Evolutionary conservation across 2,329 filamentous ascomycete species (phyloP), one percentile per base, ranked within the genome.

Genomic region (Diplodia intermedia): DNA sequence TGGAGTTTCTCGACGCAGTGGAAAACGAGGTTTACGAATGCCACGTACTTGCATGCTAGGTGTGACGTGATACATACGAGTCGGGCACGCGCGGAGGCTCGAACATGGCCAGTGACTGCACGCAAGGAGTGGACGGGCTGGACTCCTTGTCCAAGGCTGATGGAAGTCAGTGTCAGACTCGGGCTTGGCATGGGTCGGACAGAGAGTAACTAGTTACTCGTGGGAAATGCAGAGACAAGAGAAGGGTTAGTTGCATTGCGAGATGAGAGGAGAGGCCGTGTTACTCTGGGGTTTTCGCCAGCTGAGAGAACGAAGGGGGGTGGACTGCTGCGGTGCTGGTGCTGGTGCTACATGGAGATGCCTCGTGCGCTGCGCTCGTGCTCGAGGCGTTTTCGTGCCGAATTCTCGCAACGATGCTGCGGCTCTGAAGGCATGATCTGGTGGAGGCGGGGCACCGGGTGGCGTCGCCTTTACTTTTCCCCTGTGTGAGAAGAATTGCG

Each of bases 51-150:
- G 23, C 52, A 33, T 33, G 26, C 52, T n/a, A 31, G 18, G 29
- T n/a, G 31, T 29, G 31, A 55, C 29, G 52, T 55, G 52, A 55
- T 55, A n/a, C 18, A n/a, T n/a, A 55, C 52, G 52, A 55, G 52
- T 18, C 18, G 15, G 52, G 52, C 52, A 54, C 52, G 12, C 23
- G 40, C 12, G 52, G 4, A 12, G 31, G 14, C 26, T 15, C 14
- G 52, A 55, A 55, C 18, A 26, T 36, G 26, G 40, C 40, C 18
- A 8, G n/a, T n/a, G 18, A 18, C 9, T n/a, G 40, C 40, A 47
- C 15, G 7, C 40, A n/a, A n/a, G 40, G 18, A n/a, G 15, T 26
- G 26, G 26, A 26, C 26, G 26, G 26, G 26, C 26, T 26, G 31
- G n/a, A n/a, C 20, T 20, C 4, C 3, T 5, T n/a, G 8, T 14